These are phyloP conservation scores for Zizania latifolia DNA, from an alignment of 176 grass and related monocot genomes.

Conservation along the genomic window DNA sequence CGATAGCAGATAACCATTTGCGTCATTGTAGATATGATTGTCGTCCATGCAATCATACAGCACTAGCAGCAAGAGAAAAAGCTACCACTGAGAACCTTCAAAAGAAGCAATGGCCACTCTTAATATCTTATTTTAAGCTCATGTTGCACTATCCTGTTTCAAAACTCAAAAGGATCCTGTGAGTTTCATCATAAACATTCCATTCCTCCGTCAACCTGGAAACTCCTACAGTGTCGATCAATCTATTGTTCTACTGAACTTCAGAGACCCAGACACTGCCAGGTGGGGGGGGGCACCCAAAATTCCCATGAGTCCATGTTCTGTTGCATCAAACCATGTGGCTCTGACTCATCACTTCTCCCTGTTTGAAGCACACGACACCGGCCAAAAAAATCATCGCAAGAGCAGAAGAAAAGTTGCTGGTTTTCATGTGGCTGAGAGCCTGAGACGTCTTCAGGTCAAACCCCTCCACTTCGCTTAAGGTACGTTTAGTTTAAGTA, in stretches of 20 bases:
- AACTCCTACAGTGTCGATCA: background rate
- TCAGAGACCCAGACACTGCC: background rate
- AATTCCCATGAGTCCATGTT: background rate
- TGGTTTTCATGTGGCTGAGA: constrained; percentile 21
- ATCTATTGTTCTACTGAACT: no score
- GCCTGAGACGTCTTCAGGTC: constrained; percentile 4
- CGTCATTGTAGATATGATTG: background rate
- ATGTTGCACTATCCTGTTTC: background rate
- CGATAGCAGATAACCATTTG: background rate
- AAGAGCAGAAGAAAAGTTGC: background rate
- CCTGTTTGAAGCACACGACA: background rate
- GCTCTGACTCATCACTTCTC: background rate
- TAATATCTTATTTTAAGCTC: background rate
- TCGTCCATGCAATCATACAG: background rate
- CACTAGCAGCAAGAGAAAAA: background rate
- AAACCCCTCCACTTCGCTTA: no score
- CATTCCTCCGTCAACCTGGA: background rate
- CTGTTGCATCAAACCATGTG: background rate
- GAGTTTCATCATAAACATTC: background rate
- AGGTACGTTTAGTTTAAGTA: no score
- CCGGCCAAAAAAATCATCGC: background rate
- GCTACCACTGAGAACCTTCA: background rate
- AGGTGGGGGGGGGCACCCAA: background rate
- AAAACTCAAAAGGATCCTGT: background rate
- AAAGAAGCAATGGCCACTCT: background rate